Percentiles rank a stretch among this genome's conserved stretches.
phyloP scores from a whole-genome alignment of 2,329 filamentous ascomycete species.

The Endoconidiophora polonica region DNA sequence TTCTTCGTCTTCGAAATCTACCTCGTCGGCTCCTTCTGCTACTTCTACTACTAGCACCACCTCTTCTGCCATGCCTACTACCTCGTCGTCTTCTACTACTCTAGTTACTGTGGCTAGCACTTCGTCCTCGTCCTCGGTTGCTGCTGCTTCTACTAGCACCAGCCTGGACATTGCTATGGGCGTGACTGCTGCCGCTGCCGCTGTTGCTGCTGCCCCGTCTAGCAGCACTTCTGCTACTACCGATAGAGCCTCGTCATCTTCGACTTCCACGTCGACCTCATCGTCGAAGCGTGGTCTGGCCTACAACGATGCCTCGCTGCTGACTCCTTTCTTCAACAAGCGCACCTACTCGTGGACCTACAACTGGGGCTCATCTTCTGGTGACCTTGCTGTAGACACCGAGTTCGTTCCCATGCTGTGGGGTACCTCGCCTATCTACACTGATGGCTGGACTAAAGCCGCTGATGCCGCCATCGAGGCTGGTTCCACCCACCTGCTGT shows the following conservation, averaged over 20 bases:
- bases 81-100: conserved; percentile 5
- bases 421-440: conserved; percentile 30
- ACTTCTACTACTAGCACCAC: conserved; percentile 1
- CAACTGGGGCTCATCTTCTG: conserved; percentile 44
- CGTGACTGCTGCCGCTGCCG: conserved; percentile 9
- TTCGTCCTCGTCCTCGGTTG: conserved; percentile 10
- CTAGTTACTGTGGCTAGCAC: conserved; percentile 12
- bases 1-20: conserved; percentile 5
- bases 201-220: neutral
- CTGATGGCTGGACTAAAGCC: conserved; percentile 31
- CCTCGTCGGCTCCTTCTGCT: conserved; percentile 1
- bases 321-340: conserved; percentile 29
- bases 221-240: conserved; percentile 11
- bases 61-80: neutral
- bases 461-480: conserved; percentile 33
- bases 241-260: conserved; percentile 3
- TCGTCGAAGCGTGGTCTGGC: conserved; percentile 47
- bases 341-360: conserved; percentile 39
- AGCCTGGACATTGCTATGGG: conserved; percentile 16
- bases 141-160: conserved; percentile 9
- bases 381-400: conserved; percentile 27
- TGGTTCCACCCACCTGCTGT: conserved; percentile 41
- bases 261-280: conserved; percentile 15
- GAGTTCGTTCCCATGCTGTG: conserved; percentile 54
- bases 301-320: conserved; percentile 44